Evolutionary conservation across 768 basidiomycete species (phyloP).

Genomic region (Podaxis sp.): DNA sequence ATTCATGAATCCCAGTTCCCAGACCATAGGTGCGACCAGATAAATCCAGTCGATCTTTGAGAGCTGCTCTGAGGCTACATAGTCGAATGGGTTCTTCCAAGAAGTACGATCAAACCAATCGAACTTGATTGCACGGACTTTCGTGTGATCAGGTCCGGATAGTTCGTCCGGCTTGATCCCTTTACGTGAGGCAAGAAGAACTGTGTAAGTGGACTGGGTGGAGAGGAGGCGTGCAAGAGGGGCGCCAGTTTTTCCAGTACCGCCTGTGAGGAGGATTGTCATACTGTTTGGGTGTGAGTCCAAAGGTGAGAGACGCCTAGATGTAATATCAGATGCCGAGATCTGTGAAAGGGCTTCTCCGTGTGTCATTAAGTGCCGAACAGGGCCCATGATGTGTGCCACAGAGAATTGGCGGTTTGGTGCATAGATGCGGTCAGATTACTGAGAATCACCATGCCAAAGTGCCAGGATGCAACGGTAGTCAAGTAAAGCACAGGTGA

Average conservation of each 20-base stretch:
- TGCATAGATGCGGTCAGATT: too few species aligned
- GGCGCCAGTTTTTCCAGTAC: slow-evolving; percentile 33
- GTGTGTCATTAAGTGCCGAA: too few species aligned
- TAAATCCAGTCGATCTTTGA: slow-evolving; percentile 30
- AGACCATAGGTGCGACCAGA: slow-evolving; percentile 25
- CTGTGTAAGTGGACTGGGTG: slow-evolving; percentile 22
- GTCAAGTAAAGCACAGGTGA: too few species aligned
- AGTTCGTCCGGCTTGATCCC: slow-evolving; percentile 14
- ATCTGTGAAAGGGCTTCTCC: too few species aligned
- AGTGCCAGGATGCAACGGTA: too few species aligned
- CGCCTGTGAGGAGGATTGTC: slow-evolving; percentile 37
- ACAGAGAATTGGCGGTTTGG: too few species aligned
- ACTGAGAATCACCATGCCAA: too few species aligned
- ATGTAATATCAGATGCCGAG: too few species aligned
- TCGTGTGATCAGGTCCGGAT: background rate
- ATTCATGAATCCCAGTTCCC: slow-evolving; percentile 5
- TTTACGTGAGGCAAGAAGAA: slow-evolving; percentile 31
- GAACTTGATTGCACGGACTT: slow-evolving; percentile 30
- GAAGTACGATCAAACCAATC: slow-evolving; percentile 35
- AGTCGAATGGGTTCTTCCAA: slow-evolving; percentile 14
- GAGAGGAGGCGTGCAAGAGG: slow-evolving; percentile 27
- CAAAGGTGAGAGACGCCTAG: background rate
- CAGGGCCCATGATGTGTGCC: too few species aligned
- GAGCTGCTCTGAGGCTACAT: background rate
- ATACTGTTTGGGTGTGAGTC: slow-evolving; percentile 16